Base-by-base conservation (phyloP, 495 filamentous ascomycete species). In the Astrothelium subdiscretum region DNA sequence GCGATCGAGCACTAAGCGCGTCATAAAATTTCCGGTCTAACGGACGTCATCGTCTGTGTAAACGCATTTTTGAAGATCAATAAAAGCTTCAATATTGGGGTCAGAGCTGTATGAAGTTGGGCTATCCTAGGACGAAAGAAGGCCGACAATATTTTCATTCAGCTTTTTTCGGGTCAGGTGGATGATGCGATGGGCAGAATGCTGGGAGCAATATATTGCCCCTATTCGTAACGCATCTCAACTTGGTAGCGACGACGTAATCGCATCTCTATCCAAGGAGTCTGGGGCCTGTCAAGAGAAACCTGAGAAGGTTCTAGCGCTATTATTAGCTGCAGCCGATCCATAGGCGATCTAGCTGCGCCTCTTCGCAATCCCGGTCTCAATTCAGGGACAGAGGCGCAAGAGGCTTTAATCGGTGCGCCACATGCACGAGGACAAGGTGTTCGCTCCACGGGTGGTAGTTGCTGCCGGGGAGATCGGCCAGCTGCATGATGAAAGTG, bases 191-290 rank as follows among this genome's bases (percentile, higher is more conserved):
- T 29, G 48, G n/a, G 5, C 24, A 54, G 48, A n/a, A 54, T 11
- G 15, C 5, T 54, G n/a, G 48, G 29, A 54, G 48, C 48, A 54
- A 54, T 54, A 54, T 54, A 54, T 54, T 54, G 48, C 48, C 48
- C 48, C 48, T 54, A 54, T 54, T 29, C 48, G 24, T 5, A 29
- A 27, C 8, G 29, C 6, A 29, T 2, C 48, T 54, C 22, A 54
- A 29, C 48, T 15, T 54, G 48, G 48, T 15, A 54, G 6, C 20
- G 24, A 54, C 12, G 24, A 54, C 48, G 48, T 54, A 12, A 54
- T 54, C 22, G 24, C 3, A 26, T 54, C 22, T 29, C 11, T 5
- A 54, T 54, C 6, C 6, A 54, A 8, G 3, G 48, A 26, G 48
- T 29, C 22, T n/a, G 4, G 3, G 42, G 42, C 5, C 8, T 4